Percentiles rank a stretch among this genome's conserved stretches.
Evolutionary conservation across 352 stramenopile species (phyloP).

Genomic region (Globisporangium takayamanum): DNA sequence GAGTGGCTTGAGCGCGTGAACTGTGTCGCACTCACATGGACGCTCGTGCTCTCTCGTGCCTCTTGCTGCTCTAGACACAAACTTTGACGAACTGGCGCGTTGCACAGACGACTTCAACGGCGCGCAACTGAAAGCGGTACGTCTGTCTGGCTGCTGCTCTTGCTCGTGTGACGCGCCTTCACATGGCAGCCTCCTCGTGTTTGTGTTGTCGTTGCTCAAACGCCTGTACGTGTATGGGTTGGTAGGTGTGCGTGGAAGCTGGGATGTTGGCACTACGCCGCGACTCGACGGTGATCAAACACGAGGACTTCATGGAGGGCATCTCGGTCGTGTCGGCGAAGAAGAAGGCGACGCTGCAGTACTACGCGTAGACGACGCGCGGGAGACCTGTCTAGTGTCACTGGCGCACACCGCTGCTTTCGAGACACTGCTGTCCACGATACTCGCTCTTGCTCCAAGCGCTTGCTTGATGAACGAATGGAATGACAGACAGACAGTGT

Average conservation of each 20-base stretch:
- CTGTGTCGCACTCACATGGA: no score
- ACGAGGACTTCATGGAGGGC: slow-evolving; percentile 99
- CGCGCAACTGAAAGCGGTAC: slow-evolving; percentile 95
- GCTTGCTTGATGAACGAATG: no score
- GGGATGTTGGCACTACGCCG: slow-evolving; percentile 96
- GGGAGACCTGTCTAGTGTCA: no score
- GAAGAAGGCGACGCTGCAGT: slow-evolving; percentile 97
- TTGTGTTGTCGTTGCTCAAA: neutral
- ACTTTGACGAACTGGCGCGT: slow-evolving; percentile 96
- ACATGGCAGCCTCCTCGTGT: no score
- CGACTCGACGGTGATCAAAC: slow-evolving; percentile 94
- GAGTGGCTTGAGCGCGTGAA: neutral
- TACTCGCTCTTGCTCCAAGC: no score
- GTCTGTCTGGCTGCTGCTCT: slow-evolving; percentile 4
- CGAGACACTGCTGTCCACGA: no score
- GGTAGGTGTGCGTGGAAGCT: slow-evolving; percentile 94
- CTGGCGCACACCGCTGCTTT: no score
- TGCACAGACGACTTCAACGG: slow-evolving; percentile 99
- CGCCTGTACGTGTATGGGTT: no score
- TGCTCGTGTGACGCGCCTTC: no score
- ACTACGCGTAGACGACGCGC: slow-evolving; percentile 88
- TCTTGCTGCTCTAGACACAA: slow-evolving; percentile 64
- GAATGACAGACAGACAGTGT: neutral
- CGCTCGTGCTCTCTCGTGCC: neutral
- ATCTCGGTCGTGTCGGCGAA: slow-evolving; percentile 97